Evolutionary conservation across 2,329 filamentous ascomycete genomes (phyloP), one percentile per base, ranked within the genome.

Genomic region (Monosporascus sp.): DNA sequence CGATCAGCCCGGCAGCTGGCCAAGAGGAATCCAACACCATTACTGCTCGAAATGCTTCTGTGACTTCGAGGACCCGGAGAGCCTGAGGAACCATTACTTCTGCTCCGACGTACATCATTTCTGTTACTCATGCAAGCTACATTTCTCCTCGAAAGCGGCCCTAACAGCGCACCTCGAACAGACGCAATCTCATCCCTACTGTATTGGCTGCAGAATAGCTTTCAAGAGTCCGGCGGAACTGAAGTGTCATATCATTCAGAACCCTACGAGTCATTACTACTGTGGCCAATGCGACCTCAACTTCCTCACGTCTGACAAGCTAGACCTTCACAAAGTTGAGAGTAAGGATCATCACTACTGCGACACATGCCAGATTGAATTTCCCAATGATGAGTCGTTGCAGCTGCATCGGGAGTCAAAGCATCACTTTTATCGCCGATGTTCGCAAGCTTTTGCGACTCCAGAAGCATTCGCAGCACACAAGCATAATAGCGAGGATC

Each of bases 341-440:
- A 44, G 31, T 7, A 6, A 22, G 8, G 43, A 24, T 37, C 54
- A 54, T 37, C 9, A 56, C 37, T 56, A 51, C 31, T 56, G 55
- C 9, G n/a, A 25, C 6, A 11, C 46, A 2, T 52, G 49, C 24
- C 41, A 54, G 7, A 18, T 41, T 5, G 55, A 57, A 27, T 53
- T 47, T 20, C 50, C 50, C 14, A 50, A 51, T 3, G 37, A 25
- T 24, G 51, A 53, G 4, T 41, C 45, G 17, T 18, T 51, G 8
- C 25, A 37, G 6, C 31, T 51, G 15, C 54, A 55, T 25, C 5
- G 47, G 18, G 15, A 18, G 6, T 48, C 17, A 18, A 37, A 48
- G 25, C 47, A 55, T 49, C 24, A 47, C 45, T 35, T 35, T 35
- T 35, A 11, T 35, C 31, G 11, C 31, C 31, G 14, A 14, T 14